phyloP scores from a whole-genome alignment of 2,329 filamentous ascomycete genomes.

The Myriosclerotinia scirpicola region DNA sequence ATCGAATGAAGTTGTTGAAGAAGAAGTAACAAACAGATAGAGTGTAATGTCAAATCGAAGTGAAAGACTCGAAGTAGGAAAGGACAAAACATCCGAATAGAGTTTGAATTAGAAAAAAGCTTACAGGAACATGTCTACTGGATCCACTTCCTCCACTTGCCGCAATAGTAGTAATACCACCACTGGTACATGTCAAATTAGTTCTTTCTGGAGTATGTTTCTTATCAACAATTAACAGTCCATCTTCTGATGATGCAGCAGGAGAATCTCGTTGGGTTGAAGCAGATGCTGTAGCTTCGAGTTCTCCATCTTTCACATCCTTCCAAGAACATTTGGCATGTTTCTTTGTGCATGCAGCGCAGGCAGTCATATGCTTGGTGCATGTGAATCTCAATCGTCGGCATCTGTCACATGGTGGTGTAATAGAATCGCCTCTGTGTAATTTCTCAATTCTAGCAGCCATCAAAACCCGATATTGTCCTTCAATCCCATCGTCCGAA shows the following conservation, averaged over 20 bases:
- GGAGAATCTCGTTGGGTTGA: conserved; percentile 15
- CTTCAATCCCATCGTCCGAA: conserved; percentile 35
- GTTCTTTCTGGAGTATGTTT: conserved; percentile 19
- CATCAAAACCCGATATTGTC: conserved; percentile 60
- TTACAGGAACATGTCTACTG: conserved; percentile 4
- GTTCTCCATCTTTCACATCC: conserved; percentile 72
- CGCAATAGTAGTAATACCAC: conserved; percentile 11
- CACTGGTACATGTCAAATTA: neutral
- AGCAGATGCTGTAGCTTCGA: conserved; percentile 26
- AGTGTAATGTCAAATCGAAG: neutral
- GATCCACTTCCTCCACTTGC: conserved; percentile 5
- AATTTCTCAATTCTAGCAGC: conserved; percentile 74
- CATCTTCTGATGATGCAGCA: conserved; percentile 21
- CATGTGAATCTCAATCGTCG: conserved; percentile 78
- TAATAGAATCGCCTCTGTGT: conserved; percentile 69
- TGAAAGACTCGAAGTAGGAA: too few species aligned
- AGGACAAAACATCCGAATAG: neutral
- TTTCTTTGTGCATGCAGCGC: conserved; percentile 84
- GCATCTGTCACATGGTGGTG: conserved; percentile 84
- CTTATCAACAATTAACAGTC: conserved; percentile 21
- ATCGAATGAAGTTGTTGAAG: too few species aligned
- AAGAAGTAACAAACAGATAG: neutral
- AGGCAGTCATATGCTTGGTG: conserved; percentile 82
- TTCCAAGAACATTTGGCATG: conserved; percentile 88
- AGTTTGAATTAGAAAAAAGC: neutral